These are phyloP conservation scores for Polyporus tsugae DNA, from an alignment of 1,284 basidiomycete species.

Conservation along the genomic window DNA sequence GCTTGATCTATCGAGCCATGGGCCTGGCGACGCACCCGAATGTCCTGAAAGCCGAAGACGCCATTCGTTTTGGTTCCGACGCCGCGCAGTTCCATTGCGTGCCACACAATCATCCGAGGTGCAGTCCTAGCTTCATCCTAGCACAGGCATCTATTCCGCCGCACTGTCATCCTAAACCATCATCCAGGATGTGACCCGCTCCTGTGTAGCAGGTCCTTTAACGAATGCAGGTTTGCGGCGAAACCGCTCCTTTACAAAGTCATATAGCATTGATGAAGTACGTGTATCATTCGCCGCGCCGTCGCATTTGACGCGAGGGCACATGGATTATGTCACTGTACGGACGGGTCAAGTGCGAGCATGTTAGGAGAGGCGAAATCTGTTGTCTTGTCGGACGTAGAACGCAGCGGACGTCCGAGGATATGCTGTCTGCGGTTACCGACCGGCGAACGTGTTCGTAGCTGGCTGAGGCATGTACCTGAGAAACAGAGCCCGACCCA, in stretches of 20 bases:
- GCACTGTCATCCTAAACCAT: constrained; percentile 1
- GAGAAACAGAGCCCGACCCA: constrained; percentile 11
- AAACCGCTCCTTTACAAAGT: constrained; percentile 12
- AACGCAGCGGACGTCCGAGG: constrained; percentile 28
- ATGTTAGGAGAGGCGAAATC: constrained; percentile 13
- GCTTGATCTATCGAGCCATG: not conserved
- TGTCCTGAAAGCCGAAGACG: constrained; percentile 7
- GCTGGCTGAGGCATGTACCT: constrained; percentile 13
- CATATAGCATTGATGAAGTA: constrained; percentile 23
- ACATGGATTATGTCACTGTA: constrained; percentile 5
- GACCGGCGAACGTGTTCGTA: not conserved
- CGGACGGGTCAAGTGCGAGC: constrained; percentile 6
- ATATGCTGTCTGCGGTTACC: constrained; percentile 12
- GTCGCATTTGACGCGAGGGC: constrained; percentile 9
- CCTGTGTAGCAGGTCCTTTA: not conserved
- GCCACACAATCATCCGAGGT: constrained; percentile 15
- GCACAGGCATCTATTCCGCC: constrained; percentile 4
- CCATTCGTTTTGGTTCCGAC: constrained; percentile 12
- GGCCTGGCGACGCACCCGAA: constrained; percentile 7
- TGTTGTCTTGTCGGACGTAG: not conserved
- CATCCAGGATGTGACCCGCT: constrained; percentile 7
- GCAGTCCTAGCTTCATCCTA: not conserved
- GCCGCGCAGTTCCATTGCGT: constrained; percentile 16
- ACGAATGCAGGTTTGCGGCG: constrained; percentile 2
- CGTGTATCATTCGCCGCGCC: constrained; percentile 19